Conservation (phyloP, 768 basidiomycete species). For the Termitomyces sp. region DNA sequence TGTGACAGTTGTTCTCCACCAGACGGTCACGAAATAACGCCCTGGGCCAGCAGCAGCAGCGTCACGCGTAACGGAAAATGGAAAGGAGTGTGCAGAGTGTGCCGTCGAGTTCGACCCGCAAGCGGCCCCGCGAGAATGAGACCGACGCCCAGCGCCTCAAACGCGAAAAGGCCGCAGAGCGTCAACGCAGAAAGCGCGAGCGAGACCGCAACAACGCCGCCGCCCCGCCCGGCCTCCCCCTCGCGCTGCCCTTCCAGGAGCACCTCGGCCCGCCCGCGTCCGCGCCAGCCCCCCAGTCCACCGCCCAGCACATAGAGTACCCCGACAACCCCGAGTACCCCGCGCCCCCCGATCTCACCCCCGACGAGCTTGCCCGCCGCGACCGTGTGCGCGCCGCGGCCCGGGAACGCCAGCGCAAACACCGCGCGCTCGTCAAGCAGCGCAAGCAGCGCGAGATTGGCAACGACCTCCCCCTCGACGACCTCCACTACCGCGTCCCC, state of each 20-base stretch:
- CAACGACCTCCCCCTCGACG: constrained; percentile 65
- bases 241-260: constrained; percentile 16
- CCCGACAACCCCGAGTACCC: constrained; percentile 8
- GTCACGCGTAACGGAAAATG: constrained; percentile 19
- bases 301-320: constrained; percentile 15
- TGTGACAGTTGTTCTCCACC: constrained; percentile 23
- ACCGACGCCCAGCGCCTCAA: constrained; percentile 68
- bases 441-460: constrained; percentile 80
- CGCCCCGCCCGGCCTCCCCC: constrained; percentile 18
- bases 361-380: constrained; percentile 61
- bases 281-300: background rate
- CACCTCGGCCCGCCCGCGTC: constrained; percentile 9
- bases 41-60: background rate
- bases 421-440: constrained; percentile 72
- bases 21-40: background rate
- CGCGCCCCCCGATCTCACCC: constrained; percentile 32
- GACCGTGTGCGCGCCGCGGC: constrained; percentile 74
- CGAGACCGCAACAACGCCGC: constrained; percentile 41
- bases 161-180: constrained; percentile 82
- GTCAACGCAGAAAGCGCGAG: constrained; percentile 80
- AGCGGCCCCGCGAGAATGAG: constrained; percentile 67
- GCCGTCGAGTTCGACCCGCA: constrained; percentile 25
- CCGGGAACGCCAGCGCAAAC: constrained; percentile 77
- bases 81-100: constrained; percentile 19
- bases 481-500: constrained; percentile 57